Conservation (phyloP, 148 eudicot species). For the Oxyria digyna region DNA sequence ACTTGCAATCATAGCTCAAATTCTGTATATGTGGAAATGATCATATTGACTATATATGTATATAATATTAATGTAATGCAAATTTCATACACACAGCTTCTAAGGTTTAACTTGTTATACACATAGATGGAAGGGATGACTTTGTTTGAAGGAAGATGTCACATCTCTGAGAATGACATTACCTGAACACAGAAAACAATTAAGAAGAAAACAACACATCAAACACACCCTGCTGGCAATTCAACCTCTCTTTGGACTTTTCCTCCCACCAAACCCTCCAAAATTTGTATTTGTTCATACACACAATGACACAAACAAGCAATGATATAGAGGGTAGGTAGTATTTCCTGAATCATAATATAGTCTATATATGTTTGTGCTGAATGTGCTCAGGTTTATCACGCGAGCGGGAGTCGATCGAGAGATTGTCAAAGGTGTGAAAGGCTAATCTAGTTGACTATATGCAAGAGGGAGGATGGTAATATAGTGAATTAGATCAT, state of each 20-base stretch:
- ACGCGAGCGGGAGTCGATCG: not conserved
- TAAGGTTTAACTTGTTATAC: not conserved
- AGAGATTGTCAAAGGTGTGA: not conserved
- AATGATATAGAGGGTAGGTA: not conserved
- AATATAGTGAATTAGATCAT: not conserved
- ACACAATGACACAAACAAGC: not conserved
- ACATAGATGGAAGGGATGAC: not conserved
- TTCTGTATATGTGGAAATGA: not conserved
- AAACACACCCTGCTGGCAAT: not conserved
- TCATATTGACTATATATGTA: not conserved
- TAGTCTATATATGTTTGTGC: too few relatives aligned
- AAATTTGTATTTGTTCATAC: not conserved
- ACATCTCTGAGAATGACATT: not conserved
- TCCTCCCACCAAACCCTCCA: not conserved
- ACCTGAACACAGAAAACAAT: not conserved
- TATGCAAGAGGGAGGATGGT: not conserved
- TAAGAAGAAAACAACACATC: not conserved
- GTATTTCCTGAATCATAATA: not conserved
- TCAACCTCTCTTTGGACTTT: constrained; percentile 1
- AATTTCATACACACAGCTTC: not conserved
- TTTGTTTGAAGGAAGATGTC: not conserved
- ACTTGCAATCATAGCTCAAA: constrained; percentile 21
- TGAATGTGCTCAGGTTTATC: not conserved
- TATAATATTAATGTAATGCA: not conserved
- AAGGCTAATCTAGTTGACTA: constrained; percentile 1